Conservation (phyloP, 331 rosid species). For the Cydonia oblonga region DNA sequence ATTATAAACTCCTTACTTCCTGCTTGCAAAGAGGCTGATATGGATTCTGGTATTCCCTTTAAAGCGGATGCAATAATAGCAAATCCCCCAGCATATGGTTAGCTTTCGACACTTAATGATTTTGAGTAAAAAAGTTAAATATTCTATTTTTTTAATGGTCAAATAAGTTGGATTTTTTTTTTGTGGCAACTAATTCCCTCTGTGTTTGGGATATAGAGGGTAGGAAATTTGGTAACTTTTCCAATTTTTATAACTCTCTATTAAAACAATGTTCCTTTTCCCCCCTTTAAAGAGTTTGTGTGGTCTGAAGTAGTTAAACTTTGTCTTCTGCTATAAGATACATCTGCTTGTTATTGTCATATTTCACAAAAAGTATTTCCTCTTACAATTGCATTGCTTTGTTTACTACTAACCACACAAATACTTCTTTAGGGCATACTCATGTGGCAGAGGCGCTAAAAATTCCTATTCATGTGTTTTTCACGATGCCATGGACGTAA, state of each 20-base stretch:
- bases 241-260: not conserved
- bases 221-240: not conserved
- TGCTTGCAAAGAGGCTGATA: slow-evolving; percentile 89
- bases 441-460: slow-evolving; percentile 97
- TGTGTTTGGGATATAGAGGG: not conserved
- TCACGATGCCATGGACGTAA: slow-evolving; percentile 99
- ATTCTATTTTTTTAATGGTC: not conserved
- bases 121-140: not conserved
- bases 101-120: slow-evolving; percentile 6
- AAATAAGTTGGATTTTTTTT: not conserved
- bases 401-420: slow-evolving; percentile 13
- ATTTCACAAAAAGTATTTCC: not conserved
- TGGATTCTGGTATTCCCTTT: slow-evolving; percentile 65
- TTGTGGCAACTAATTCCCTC: not conserved
- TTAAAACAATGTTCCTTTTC: not conserved
- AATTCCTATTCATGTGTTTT: slow-evolving; percentile 84
- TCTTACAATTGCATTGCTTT: not conserved
- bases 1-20: slow-evolving; percentile 73
- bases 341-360: not conserved
- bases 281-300: not conserved
- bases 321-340: not conserved
- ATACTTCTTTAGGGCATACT: slow-evolving; percentile 62
- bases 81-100: slow-evolving; percentile 98
- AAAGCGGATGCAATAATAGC: slow-evolving; percentile 96
- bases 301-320: not conserved